Evolutionary conservation across 2,329 filamentous ascomycete species (phyloP), one percentile per base, ranked within the genome.

Genomic region (Phaeosphaeriaceae sp.): DNA sequence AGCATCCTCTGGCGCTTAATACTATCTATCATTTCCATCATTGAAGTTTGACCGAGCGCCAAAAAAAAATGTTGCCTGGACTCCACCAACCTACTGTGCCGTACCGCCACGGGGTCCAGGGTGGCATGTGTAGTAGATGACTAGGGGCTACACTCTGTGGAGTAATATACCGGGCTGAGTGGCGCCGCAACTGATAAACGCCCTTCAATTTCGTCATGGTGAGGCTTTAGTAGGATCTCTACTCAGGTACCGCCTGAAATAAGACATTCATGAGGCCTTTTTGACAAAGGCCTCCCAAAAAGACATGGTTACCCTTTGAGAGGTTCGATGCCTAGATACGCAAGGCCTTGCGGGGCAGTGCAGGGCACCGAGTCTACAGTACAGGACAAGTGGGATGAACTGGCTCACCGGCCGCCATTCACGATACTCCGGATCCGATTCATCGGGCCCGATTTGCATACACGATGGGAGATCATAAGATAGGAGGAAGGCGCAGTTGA

Each of bases 261-360:
- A 23, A 32, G 34, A 34, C 42, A 20, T n/a, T 16, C 8, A 20
- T 32, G 34, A 38, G 11, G 35, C 16, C 12, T 21, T 21, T n/a
- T 7, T 17, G 23, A 17, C 16, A 34, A 13, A 35, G 29, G 17
- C 9, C 17, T 30, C 33, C 29, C 16, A 40, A 48, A 46, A 38
- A 43, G 51, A 41, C 33, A 45, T 36, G 50, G 46, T 46, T 29
- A 20, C 34, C 16, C 34, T 42, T 36, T 32, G 28, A 26, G 42
- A 44, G 36, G 11, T 16, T 29, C 17, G 9, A 34, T 29, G 20
- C 36, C 23, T 7, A 26, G 11, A 26, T 26, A 11, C 23, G 7
- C 11, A 38, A 15, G 42, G 46, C 38, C 46, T 50, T 9, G 37
- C 42, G 34, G 41, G 51, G 54, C 54, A 52, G 54, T 55, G 49